phyloP scores from a whole-genome alignment of 2,329 filamentous ascomycete species.

The Trichoderma sp. region DNA sequence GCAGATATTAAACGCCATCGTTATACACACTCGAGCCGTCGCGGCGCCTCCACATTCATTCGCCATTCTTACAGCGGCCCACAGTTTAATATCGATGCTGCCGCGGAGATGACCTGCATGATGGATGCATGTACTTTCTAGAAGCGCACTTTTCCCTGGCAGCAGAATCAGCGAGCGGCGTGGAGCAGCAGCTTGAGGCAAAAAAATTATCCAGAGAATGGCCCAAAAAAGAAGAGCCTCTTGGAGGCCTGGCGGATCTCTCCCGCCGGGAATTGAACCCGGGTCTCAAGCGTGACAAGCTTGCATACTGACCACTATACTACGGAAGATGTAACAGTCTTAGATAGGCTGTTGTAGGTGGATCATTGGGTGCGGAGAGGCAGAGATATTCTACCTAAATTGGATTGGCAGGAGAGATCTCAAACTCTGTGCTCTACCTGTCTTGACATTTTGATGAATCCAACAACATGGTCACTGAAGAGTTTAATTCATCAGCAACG shows the following conservation, averaged over 20 bases:
- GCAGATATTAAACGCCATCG: neutral
- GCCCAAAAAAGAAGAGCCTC: neutral
- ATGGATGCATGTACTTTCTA: neutral
- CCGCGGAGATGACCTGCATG: conserved; percentile 1
- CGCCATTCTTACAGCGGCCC: neutral
- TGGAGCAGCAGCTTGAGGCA: neutral
- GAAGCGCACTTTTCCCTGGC: neutral
- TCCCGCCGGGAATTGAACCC: conserved; percentile 24
- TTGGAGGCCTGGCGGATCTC: neutral
- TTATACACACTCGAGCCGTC: neutral
- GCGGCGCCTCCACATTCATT: neutral
- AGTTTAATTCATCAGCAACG: no score
- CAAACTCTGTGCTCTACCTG: neutral
- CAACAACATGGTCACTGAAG: no score
- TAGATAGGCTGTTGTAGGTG: conserved; percentile 10
- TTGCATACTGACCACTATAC: conserved; percentile 25
- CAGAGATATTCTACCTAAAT: neutral
- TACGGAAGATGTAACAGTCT: conserved; percentile 19
- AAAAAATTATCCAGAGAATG: neutral
- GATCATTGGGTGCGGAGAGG: neutral
- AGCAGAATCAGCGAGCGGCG: neutral
- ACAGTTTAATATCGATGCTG: neutral
- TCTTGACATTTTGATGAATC: neutral
- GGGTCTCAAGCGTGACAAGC: conserved; percentile 24
- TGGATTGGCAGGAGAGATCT: neutral